Evolutionary conservation across 1,284 basidiomycete genomes (phyloP).

Genomic region (Microbotryomycetes sp.): DNA sequence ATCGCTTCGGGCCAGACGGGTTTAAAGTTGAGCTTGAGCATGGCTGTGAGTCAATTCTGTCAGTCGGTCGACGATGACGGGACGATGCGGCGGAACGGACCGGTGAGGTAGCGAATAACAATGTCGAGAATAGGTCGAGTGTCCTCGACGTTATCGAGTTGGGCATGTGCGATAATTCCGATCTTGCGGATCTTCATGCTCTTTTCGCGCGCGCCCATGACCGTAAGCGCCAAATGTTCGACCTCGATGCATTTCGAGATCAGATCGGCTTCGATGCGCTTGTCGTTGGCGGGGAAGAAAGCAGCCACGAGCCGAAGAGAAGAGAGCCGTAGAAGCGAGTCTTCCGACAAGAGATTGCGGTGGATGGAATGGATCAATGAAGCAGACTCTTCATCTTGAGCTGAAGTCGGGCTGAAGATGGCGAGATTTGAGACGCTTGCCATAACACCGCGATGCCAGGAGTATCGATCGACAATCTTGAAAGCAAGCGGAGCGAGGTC

Average conservation of each 20-base stretch:
- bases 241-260: slow-evolving; percentile 33
- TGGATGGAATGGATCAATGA: slow-evolving; percentile 31
- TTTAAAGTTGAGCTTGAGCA: slow-evolving; percentile 82
- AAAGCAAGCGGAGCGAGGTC: slow-evolving; percentile 7
- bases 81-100: slow-evolving; percentile 48
- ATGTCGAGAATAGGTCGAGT: slow-evolving; percentile 24
- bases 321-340: slow-evolving; percentile 41
- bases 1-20: slow-evolving; percentile 78
- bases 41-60: slow-evolving; percentile 46
- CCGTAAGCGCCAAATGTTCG: slow-evolving; percentile 37
- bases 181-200: slow-evolving; percentile 55
- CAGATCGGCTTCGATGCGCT: slow-evolving; percentile 10
- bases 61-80: slow-evolving; percentile 38
- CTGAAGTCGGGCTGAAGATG: neutral
- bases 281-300: slow-evolving; percentile 17
- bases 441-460: slow-evolving; percentile 34
- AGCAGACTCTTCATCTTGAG: neutral
- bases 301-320: slow-evolving; percentile 41
- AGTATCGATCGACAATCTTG: slow-evolving; percentile 25
- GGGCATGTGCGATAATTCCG: slow-evolving; percentile 30
- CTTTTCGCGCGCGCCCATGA: slow-evolving; percentile 73
- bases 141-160: slow-evolving; percentile 27
- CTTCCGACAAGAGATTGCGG: slow-evolving; percentile 45
- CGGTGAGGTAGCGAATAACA: slow-evolving; percentile 42
- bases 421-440: slow-evolving; percentile 21